Evolutionary conservation across 352 stramenopile genomes (phyloP), one percentile per base, ranked within the genome.

Genomic region (Phytophthora uliginosa): DNA sequence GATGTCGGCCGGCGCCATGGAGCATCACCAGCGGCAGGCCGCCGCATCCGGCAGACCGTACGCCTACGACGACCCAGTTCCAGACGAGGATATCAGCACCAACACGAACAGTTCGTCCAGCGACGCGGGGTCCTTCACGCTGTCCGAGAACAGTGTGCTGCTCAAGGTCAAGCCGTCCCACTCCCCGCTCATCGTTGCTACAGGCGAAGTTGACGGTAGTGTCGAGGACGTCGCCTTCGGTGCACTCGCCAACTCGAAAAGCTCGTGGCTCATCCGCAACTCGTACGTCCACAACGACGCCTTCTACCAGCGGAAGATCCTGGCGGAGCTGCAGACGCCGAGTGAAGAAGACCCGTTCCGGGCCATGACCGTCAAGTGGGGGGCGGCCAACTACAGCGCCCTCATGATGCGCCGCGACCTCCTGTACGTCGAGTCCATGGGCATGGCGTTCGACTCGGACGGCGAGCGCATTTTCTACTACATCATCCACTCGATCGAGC

Each of bases 291-390:
- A 76, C 22, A 69, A 71, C n/a, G 71, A 82, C 38, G 42, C 62
- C 12, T 82, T 75, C 45, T 63, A 80, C 47, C 65, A 78, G n/a
- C 67, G 59, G 4, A 71, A 73, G 26, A 24, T 82, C 2, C 56
- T 85, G 13, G 69, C 76, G 28, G 77, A 66, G 26, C 60, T 82
- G 34, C 63, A 75, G 24, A 38, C 18, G 8, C 78, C 76, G 6
- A 73, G 42, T 4, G 68, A 76, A 45, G 69, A 82, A 13, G 80
- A 85, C 38, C 80, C 80, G 50, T 87, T 80, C 62, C 77, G 77
- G 34, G 85, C 77, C 53, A 34, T 84, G 17, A 71, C 70, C 13
- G 63, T 85, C 61, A 88, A 88, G 63, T 85, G 75, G 77, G 51
- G 66, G 2, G 70, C 66, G 4, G 63, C 64, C 4, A 64, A 59